Conservation (phyloP, 2,329 filamentous ascomycete genomes). For the Pezicula carpinea region DNA sequence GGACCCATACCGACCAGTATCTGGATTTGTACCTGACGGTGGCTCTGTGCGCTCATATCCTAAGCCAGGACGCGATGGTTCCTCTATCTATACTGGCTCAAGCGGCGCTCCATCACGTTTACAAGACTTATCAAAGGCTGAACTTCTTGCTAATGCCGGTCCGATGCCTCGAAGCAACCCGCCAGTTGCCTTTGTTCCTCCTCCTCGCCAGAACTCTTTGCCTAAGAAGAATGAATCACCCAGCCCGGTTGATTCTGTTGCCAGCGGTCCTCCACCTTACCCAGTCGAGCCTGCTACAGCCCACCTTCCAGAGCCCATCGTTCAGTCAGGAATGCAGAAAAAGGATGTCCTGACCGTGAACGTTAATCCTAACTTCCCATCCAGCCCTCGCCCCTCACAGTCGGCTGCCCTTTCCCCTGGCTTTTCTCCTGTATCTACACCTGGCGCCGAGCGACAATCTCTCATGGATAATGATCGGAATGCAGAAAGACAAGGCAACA, state of each 20-base stretch:
- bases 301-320: conserved; percentile 12
- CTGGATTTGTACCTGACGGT: conserved; percentile 51
- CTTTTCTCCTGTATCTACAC: conserved; percentile 10
- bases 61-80: conserved; percentile 33
- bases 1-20: conserved; percentile 74
- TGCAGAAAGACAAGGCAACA: conserved; percentile 21
- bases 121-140: conserved; percentile 16
- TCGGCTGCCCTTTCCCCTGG: conserved; percentile 8
- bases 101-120: conserved; percentile 25
- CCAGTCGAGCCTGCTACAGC: conserved; percentile 18
- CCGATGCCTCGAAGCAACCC: conserved; percentile 20
- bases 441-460: background rate
- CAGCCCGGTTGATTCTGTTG: conserved; percentile 30
- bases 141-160: conserved; percentile 23
- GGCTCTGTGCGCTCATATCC: conserved; percentile 51
- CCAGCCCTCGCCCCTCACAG: conserved; percentile 10
- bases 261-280: conserved; percentile 30
- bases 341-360: conserved; percentile 7
- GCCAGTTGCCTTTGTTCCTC: conserved; percentile 18
- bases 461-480: conserved; percentile 2
- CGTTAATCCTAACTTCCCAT: conserved; percentile 9
- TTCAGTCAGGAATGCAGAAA: conserved; percentile 8
- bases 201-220: conserved; percentile 41
- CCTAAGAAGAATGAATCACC: conserved; percentile 35
- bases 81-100: conserved; percentile 42